Percentiles rank a stretch among this genome's conserved stretches.
phyloP scores from a whole-genome alignment of 345 rosid species.

The Eucalyptus polybractea region DNA sequence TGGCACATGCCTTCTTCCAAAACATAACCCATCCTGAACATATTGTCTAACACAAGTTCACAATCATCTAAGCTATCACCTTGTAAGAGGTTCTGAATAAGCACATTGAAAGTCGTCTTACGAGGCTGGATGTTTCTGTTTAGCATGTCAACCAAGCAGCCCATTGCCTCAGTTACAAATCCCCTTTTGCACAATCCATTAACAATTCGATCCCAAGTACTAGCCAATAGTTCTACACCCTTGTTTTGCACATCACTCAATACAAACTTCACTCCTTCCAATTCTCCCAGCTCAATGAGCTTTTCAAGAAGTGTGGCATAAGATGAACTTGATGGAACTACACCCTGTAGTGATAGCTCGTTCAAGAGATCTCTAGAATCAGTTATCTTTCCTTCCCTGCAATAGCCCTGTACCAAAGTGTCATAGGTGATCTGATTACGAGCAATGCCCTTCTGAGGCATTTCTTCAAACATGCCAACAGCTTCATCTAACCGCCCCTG shows the following conservation, averaged over 20 bases:
- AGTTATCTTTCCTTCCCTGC: constrained; percentile 20
- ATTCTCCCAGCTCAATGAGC: constrained; percentile 9
- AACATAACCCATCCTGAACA: constrained; percentile 12
- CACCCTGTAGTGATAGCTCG: constrained; percentile 21
- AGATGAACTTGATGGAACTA: constrained; percentile 9
- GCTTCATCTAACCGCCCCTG: constrained; percentile 30
- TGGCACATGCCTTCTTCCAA: background rate
- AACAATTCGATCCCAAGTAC: background rate
- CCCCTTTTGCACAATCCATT: constrained; percentile 9
- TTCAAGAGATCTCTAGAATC: constrained; percentile 11
- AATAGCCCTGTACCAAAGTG: constrained; percentile 31
- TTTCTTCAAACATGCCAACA: constrained; percentile 26
- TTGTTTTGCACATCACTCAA: constrained; percentile 11
- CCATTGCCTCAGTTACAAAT: constrained; percentile 8
- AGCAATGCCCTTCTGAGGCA: constrained; percentile 39
- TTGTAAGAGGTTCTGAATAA: constrained; percentile 4
- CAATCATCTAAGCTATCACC: constrained; percentile 20
- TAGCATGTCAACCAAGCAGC: constrained; percentile 14
- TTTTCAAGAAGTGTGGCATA: constrained; percentile 12
- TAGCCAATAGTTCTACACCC: background rate
- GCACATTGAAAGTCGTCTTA: constrained; percentile 1
- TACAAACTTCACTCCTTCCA: constrained; percentile 12
- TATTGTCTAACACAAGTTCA: constrained; percentile 5
- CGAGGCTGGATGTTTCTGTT: constrained; percentile 8
- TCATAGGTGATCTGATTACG: constrained; percentile 31